Conservation (phyloP, 495 filamentous ascomycete genomes). For the Neurospora sp. region DNA sequence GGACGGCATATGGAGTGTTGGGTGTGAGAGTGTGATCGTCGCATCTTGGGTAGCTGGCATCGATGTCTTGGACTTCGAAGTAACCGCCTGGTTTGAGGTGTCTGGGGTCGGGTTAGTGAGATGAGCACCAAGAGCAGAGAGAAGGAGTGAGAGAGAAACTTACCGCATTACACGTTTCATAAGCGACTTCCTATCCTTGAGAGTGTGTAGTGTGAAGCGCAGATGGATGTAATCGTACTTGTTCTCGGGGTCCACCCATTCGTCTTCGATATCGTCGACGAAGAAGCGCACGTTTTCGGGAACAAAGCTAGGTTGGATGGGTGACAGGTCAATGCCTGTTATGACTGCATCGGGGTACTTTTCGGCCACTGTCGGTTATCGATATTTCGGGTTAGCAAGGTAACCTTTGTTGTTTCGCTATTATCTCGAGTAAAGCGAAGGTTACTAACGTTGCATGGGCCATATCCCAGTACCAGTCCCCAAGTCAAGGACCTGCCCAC, state of each 20-base stretch:
- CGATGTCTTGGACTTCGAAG: conserved; percentile 44
- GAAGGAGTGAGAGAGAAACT: neutral
- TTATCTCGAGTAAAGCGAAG: too few species aligned
- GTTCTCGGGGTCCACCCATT: conserved; percentile 44
- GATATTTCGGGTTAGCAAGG: too few species aligned
- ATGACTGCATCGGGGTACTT: conserved; percentile 41
- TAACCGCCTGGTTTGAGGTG: conserved; percentile 43
- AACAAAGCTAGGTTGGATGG: conserved; percentile 49
- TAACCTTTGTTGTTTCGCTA: too few species aligned
- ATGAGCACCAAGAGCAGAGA: neutral
- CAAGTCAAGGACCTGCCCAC: conserved; percentile 27
- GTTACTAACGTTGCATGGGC: neutral
- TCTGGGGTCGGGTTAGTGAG: conserved; percentile 12
- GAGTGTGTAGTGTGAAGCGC: conserved; percentile 36
- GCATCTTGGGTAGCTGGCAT: conserved; percentile 20
- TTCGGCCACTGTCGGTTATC: conserved; percentile 21
- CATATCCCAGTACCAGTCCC: conserved; percentile 9
- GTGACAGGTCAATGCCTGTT: conserved; percentile 56
- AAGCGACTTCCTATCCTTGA: conserved; percentile 29
- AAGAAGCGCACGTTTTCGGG: conserved; percentile 51
- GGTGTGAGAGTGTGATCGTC: conserved; percentile 33
- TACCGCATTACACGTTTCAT: conserved; percentile 28
- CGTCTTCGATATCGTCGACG: conserved; percentile 51
- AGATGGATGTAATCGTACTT: conserved; percentile 51
- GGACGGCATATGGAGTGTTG: conserved; percentile 24